These are phyloP conservation scores for Kwoniella shivajii DNA, from an alignment of 1,284 basidiomycete species.

Conservation along the genomic window DNA sequence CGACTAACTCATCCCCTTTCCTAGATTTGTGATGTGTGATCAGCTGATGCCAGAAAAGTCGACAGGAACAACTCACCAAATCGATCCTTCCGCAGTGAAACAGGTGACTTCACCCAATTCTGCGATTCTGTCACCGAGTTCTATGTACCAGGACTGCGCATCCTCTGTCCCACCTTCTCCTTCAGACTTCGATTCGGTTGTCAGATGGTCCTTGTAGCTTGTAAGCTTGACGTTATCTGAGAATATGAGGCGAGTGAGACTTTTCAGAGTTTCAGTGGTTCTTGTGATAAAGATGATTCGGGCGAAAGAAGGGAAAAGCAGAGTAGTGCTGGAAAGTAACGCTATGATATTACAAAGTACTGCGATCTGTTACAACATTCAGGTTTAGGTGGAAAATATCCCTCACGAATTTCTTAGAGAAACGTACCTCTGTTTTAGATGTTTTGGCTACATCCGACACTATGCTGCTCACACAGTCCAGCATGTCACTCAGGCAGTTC, in stretches of 20 bases:
- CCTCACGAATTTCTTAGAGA: not conserved
- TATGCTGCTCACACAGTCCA: constrained; percentile 1
- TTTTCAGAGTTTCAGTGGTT: constrained; percentile 1
- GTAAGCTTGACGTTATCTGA: not conserved
- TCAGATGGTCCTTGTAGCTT: not conserved
- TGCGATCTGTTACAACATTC: not conserved
- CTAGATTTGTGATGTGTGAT: constrained; percentile 15
- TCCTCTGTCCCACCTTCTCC: not conserved
- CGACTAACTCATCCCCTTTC: constrained; percentile 32
- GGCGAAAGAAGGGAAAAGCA: constrained; percentile 26
- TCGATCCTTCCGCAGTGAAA: constrained; percentile 14
- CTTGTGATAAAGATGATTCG: not conserved
- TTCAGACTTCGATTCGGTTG: not conserved
- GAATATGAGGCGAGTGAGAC: not conserved
- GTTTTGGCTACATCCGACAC: not conserved
- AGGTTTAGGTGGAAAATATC: not conserved
- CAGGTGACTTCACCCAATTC: constrained; percentile 31
- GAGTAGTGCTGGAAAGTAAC: constrained; percentile 18
- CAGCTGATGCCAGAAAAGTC: not conserved
- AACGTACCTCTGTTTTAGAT: constrained; percentile 5
- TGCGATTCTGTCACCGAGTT: constrained; percentile 23
- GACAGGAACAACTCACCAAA: constrained; percentile 32
- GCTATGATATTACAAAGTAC: constrained; percentile 19
- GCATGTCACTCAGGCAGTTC: constrained; percentile 6
- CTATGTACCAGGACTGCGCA: constrained; percentile 15